Conservation (phyloP, 2,329 filamentous ascomycete species). For the Fusarium phyllophilum region DNA sequence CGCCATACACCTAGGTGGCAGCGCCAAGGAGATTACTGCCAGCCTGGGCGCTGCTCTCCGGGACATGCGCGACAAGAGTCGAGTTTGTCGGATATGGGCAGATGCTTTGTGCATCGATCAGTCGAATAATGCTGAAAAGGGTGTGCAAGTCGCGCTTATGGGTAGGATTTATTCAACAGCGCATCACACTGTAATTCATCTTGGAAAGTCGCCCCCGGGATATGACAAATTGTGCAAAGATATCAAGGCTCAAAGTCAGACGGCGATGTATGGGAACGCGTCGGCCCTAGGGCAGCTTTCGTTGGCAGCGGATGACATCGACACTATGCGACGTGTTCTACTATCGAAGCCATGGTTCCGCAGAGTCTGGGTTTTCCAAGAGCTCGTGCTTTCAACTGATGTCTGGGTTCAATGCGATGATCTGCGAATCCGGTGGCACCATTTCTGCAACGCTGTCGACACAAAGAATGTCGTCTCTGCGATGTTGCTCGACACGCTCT, state of each 20-base stretch:
- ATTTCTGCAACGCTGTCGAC: neutral
- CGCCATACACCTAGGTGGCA: neutral
- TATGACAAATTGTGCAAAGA: fast-evolving
- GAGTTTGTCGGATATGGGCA: neutral
- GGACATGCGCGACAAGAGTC: neutral
- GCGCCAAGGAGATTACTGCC: neutral
- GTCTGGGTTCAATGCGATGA: neutral
- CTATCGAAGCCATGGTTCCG: neutral
- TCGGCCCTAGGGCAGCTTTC: neutral
- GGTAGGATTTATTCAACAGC: neutral
- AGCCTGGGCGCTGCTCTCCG: neutral
- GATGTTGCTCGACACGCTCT: neutral
- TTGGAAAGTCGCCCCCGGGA: fast-evolving
- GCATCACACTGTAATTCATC: neutral
- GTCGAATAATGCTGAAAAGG: neutral
- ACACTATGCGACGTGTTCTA: fast-evolving
- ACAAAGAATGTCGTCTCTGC: neutral
- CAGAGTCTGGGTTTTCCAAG: neutral
- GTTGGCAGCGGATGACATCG: neutral
- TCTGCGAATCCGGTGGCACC: neutral
- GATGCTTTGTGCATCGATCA: neutral
- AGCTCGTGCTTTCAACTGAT: neutral
- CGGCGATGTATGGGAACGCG: fast-evolving
- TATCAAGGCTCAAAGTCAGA: neutral
- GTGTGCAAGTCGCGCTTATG: fast-evolving